Conservation (phyloP, 805 yeast genomes). For the Starmera amethionina region DNA sequence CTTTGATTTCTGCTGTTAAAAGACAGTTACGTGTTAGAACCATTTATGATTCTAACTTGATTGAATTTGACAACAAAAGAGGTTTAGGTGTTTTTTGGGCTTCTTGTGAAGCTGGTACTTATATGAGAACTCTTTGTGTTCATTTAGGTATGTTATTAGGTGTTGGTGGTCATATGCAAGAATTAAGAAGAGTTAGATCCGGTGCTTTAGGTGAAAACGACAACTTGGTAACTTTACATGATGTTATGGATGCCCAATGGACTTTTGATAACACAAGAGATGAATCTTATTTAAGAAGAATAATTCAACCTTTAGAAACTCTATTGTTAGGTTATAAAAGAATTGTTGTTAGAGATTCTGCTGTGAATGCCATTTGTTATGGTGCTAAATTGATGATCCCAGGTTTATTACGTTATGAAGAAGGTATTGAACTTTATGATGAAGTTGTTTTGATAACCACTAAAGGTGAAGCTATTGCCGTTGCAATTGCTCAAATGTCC, state of each 20-base stretch:
- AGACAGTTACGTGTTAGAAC: constrained; percentile 98
- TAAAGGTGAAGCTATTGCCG: constrained; percentile 98
- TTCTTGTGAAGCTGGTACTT: constrained; percentile 99
- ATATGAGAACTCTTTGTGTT: constrained; percentile 98
- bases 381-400: constrained; percentile 99
- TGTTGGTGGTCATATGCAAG: constrained; percentile 99
- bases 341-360: constrained; percentile 88
- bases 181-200: constrained; percentile 96
- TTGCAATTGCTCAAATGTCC: constrained; percentile 98
- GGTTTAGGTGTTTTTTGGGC: constrained; percentile 99
- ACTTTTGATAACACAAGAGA: constrained; percentile 94
- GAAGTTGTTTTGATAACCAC: constrained; percentile 98
- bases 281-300: constrained; percentile 88
- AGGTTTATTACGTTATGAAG: constrained; percentile 94
- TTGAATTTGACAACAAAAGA: constrained; percentile 95
- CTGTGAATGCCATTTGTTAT: constrained; percentile 96
- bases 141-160: constrained; percentile 97
- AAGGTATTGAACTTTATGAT: constrained; percentile 93
- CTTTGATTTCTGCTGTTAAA: constrained; percentile 96
- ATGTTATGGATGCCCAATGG: constrained; percentile 97
- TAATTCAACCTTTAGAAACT: constrained; percentile 92
- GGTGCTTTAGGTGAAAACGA: constrained; percentile 92
- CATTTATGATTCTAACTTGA: constrained; percentile 88
- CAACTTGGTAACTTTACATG: constrained; percentile 91
- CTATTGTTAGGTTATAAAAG: constrained; percentile 92